Base-by-base conservation (phyloP, 441 rosid genomes). In the Macaranga tanarius region DNA sequence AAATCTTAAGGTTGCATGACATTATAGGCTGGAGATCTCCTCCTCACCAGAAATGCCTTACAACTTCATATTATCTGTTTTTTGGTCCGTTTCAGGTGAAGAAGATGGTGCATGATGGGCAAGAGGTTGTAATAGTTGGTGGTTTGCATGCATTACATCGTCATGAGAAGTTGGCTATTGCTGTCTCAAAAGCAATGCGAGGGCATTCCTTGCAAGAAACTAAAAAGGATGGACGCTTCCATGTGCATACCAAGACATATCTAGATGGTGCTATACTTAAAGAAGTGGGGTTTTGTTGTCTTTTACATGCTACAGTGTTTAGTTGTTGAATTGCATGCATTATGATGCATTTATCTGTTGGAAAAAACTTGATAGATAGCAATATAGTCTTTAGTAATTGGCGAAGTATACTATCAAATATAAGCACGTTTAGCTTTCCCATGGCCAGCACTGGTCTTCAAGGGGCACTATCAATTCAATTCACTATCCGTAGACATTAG, bases 121-220 rank as follows among this genome's bases (percentile, higher is more conserved):
- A 93, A 89, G 98, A 95, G 76, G 92, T 95, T 51, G 93, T 95
- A 59, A 87, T 91, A 52, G 83, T 95, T 67, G 99, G 92, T 45
- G 99, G 99, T 73, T 74, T 86, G 69, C 96, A 93, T 87, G 83
- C 92, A 64, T 82, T 95, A 71, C 97, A 95, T 80, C 92, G 83
- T 67, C 98, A 95, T 75, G 99, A 95, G 82, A 95, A 93, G 88
- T 80, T 95, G 84, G 92, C 99, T 65, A 91, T 95, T 82, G 97
- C 99, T 44, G 88, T 95, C 73, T 89, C 98, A 70, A 95, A 95
- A 85, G 99, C 99, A 65, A 95, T 90, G 96, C 92, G 92, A 40
- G 92, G 97, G 76, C 96, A 90, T 87, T 93, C 99, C 75, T 83
- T 95, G 82, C 99, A 93, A 83, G 96, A 95, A 83, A 95, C 99